Evolutionary conservation across 1,139 yeast species (phyloP), one percentile per base, ranked within the genome.

Genomic region (Candida albicans): DNA sequence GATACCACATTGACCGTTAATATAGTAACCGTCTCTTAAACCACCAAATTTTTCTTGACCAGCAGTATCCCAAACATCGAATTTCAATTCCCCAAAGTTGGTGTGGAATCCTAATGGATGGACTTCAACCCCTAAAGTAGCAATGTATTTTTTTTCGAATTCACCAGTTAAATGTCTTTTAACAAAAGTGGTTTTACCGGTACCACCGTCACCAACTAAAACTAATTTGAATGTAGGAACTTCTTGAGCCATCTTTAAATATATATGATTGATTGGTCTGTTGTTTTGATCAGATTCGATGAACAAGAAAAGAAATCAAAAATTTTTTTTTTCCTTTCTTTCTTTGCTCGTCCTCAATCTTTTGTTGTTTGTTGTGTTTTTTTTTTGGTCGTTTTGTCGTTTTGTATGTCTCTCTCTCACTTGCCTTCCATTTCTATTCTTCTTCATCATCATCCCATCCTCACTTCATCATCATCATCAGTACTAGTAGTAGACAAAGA

Each of bases 91-190:
- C 75, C 99, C 99, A 64, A 78, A 93, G 81, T 93, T 93, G 68
- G 99, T 95, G 86, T 84, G 89, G 85, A 95, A 95, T 41, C 95
- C 91, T 73, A 95, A 84, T 58, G 99, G 99, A 70, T 93, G 97
- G 56, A 95, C 99, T 73, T 95, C 99, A 57, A 95, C 99, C 79
- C 99, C 99, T 65, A 91, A 87, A 50, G 99, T 95, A 68, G 99
- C 99, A 71, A 88, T 89, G 79, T 95, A 95, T 75, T 91, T 91
- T 80, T 95, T 95, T 77, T 95, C 99, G 70, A 95, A 95, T 74
- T 95, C 99, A 78, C 99, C 99, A 55, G 99, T 93, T 74, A 91
- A 85, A 76, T 95, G 99, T 81, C 99, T 91, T 83, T 93, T 95
- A 74, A 95, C 99, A 62, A 95, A 95, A 52, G 99, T 95, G 79